Base-by-base conservation (phyloP, 108 stramenopile genomes). In the Nitzschia sp. region DNA sequence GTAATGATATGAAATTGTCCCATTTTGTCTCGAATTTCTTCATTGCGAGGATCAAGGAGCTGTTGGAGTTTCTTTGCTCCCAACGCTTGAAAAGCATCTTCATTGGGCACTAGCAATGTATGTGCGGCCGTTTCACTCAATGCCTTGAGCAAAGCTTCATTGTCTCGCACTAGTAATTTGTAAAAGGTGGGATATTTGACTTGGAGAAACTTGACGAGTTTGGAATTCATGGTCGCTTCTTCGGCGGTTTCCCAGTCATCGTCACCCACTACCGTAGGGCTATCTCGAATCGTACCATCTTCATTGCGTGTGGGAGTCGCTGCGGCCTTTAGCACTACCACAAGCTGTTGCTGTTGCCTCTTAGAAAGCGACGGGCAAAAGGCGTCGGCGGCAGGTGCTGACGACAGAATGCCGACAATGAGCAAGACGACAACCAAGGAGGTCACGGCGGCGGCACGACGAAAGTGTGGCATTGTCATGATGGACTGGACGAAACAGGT, bases 61-160 rank as follows among this genome's bases (percentile, higher is more conserved):
- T 91, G 90, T 2, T 1, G 23, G 0, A 55, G 34, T 49, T 76
- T 83, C 67, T 88, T 89, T 11, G 87, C 83, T 26, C 89, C 93
- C 24, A 94, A 57, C 2, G 47, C 33, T 47, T 59, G 54, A 55
- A 94, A 83, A n/a, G 90, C 90, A 0, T 47, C 66, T 11, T 80
- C 84, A 34, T 71, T 89, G 24, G 93, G 88, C n/a, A 80, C 89
- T 73, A 94, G 89, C 9, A 91, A 54, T 21, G 93, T 94, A 42
- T 42, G 38, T 46, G 65, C 59, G 27, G 25, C 2, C 6, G 54
- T 31, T 25, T 72, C 59, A 24, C 46, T 42, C 1, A 81, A 56
- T 26, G 59, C 63, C 59, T 76, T 76, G 59, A 34, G 35, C 48
- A 76, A 42, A 1, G 76, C 71, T 2, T 76, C 66, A 48, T 76